Percentiles rank a stretch among this genome's conserved stretches.
These are phyloP conservation scores for Saturnispora quitensis DNA, from an alignment of 805 yeast species.

Conservation along the genomic window DNA sequence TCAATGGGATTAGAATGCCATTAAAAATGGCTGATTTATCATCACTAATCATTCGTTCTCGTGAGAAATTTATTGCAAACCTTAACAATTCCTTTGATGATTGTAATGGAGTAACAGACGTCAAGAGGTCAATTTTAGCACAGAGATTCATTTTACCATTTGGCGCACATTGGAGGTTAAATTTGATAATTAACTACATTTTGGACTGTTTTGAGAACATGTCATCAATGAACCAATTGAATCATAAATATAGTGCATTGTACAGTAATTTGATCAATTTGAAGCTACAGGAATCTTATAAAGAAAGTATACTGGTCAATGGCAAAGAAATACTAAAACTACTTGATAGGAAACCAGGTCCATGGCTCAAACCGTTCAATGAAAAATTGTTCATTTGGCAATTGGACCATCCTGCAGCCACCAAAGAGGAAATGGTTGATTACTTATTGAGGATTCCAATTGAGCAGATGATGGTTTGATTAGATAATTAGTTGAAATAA, in stretches of 20 bases:
- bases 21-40: conserved; percentile 45
- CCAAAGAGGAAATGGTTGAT: conserved; percentile 46
- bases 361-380: conserved; percentile 64
- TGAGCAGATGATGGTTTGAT: neutral
- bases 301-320: conserved; percentile 57
- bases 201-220: conserved; percentile 13
- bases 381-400: conserved; percentile 64
- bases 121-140: conserved; percentile 53
- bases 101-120: conserved; percentile 15
- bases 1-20: conserved; percentile 65
- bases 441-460: conserved; percentile 21
- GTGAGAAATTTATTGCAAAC: conserved; percentile 19
- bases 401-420: conserved; percentile 55
- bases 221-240: conserved; percentile 14
- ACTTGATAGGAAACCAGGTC: conserved; percentile 64
- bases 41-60: conserved; percentile 33
- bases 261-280: conserved; percentile 25
- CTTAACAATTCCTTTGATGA: conserved; percentile 14
- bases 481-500: neutral
- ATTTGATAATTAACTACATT: conserved; percentile 19
- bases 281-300: conserved; percentile 36
- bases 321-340: conserved; percentile 57
- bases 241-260: conserved; percentile 28
- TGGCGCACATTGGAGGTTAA: conserved; percentile 43
- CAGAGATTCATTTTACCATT: conserved; percentile 40